phyloP scores from a whole-genome alignment of 805 yeast species.

The Yarrowia phangngaensis region DNA sequence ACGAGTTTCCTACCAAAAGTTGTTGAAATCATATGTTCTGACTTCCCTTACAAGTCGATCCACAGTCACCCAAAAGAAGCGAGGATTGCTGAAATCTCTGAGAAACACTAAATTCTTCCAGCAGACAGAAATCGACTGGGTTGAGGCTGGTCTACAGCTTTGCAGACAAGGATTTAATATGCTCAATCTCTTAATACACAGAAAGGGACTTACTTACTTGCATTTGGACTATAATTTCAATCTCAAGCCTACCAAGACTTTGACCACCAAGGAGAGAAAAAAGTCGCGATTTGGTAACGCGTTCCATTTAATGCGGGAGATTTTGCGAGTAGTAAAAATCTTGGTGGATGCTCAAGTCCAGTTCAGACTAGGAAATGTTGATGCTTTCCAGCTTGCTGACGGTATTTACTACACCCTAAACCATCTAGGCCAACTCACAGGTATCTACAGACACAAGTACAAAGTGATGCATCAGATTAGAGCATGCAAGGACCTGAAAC shows the following conservation, averaged over 20 bases:
- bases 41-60: conserved; percentile 59
- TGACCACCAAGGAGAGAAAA: conserved; percentile 94
- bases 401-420: conserved; percentile 86
- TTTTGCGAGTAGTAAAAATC: conserved; percentile 75
- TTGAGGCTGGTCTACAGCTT: conserved; percentile 93
- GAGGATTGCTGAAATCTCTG: conserved; percentile 59
- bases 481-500: conserved; percentile 92
- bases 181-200: conserved; percentile 83
- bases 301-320: conserved; percentile 88
- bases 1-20: conserved; percentile 80
- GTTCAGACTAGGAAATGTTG: conserved; percentile 81
- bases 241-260: conserved; percentile 90
- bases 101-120: conserved; percentile 83
- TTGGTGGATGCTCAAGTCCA: conserved; percentile 93
- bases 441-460: conserved; percentile 93
- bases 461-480: conserved; percentile 98
- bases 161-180: conserved; percentile 92
- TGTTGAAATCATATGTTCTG: conserved; percentile 69
- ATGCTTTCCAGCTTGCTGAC: conserved; percentile 92
- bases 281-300: conserved; percentile 95
- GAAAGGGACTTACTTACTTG: conserved; percentile 83
- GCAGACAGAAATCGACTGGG: conserved; percentile 93
- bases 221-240: conserved; percentile 96
- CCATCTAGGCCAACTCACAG: conserved; percentile 93
- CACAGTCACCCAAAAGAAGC: conserved; percentile 48